Conservation (phyloP, 2,329 filamentous ascomycete species). For the Fusarium sp. region DNA sequence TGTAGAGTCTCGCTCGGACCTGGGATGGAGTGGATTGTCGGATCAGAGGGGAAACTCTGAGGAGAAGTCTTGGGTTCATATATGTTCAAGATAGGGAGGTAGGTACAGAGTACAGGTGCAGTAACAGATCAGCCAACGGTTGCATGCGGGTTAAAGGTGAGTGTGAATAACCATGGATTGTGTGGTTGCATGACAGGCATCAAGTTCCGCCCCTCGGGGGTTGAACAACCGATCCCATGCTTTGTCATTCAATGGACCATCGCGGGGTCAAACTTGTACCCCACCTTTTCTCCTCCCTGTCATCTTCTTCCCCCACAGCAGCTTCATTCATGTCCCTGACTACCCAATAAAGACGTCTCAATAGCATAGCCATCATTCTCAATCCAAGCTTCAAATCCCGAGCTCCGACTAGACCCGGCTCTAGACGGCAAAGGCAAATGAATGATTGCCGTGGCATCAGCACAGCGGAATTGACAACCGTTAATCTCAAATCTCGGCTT, state of each 20-base stretch:
- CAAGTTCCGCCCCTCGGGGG: background rate
- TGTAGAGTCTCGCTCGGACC: background rate
- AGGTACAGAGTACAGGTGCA: background rate
- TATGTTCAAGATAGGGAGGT: slow-evolving; percentile 3
- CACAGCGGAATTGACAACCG: background rate
- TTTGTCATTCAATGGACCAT: background rate
- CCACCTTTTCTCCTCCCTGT: background rate
- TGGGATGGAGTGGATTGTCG: background rate
- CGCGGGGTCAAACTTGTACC: background rate
- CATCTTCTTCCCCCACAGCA: background rate
- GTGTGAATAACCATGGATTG: background rate
- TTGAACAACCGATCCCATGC: background rate
- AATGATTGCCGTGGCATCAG: background rate
- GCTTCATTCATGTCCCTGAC: background rate
- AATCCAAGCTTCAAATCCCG: background rate
- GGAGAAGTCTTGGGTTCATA: slow-evolving; percentile 29
- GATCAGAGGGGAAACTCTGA: slow-evolving; percentile 2
- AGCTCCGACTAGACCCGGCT: background rate
- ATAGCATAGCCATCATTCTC: background rate
- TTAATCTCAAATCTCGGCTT: background rate
- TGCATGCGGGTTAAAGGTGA: slow-evolving; percentile 31
- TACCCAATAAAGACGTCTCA: background rate
- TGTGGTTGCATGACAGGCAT: background rate
- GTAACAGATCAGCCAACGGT: slow-evolving; percentile 10
- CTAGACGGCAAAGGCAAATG: background rate